Base-by-base conservation (phyloP, 2,329 filamentous ascomycete species). In the Talaromyces funiculosus region DNA sequence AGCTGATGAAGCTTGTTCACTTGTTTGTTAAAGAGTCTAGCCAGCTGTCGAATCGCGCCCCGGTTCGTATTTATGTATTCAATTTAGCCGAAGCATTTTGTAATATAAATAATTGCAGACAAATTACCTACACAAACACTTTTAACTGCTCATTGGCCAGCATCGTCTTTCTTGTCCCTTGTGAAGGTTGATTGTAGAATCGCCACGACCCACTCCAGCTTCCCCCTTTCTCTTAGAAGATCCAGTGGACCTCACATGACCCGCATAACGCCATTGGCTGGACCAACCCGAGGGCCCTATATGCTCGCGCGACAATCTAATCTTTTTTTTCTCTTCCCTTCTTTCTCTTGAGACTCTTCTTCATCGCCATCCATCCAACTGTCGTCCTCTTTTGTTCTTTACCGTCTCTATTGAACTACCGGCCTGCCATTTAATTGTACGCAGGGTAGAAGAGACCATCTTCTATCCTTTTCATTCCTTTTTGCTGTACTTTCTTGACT, bases 361-460 rank as follows among this genome's bases (percentile, higher is more conserved):
- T 31, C 47, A 37, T 51, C 29, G n/a, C n/a, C 26, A 20, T 51
- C 35, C 47, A 35, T 55, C 49, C 53, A 54, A 40, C 45, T 58
- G 60, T 35, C 22, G 24, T 45, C 33, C n/a, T 37, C 37, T 45
- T 59, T 38, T 35, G 6, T 58, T 60, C 53, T 62, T 33, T 35
- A 6, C 6, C 47, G 35, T 10, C 12, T 51, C 29, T 51, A 14
- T 33, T 20, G 20, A 4, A 33, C 33, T 20, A 20, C 22, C 51
- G 31, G 51, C 29, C 26, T 53, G 51, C 51, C n/a, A n/a, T 29
- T 26, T 51, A 20, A 35, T 49, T 49, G 53, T 7, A 16, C 26
- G n/a, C 26, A 42, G 35, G 29, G 42, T 20, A 51, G 47, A 22
- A 22, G 29, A 8, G 4, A 12, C 12, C 10, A 2, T 33, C 24